A percentile compares a stretch with the other conserved stretches of the same genome.
Evolutionary conservation across 208 protist genomes (phyloP).

Genomic region (Crithidia sp.): DNA sequence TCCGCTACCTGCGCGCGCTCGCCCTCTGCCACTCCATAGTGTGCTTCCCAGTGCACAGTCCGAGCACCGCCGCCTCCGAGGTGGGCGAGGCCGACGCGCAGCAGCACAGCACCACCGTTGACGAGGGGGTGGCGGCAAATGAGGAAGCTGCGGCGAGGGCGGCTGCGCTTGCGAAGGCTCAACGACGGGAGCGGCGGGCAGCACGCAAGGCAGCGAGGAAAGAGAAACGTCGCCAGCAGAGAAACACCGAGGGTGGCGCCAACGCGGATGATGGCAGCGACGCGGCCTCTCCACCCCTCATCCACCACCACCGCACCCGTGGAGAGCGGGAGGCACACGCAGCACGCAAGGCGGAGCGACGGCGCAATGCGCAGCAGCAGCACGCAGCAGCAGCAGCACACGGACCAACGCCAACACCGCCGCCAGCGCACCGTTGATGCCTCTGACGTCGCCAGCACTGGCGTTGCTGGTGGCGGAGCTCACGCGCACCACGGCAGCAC

Average conservation of each 20-base stretch:
- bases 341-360: no score
- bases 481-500: slow-evolving; percentile 3
- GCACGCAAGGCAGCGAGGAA: neutral
- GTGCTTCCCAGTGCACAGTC: slow-evolving; percentile 53
- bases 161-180: neutral
- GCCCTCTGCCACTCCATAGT: slow-evolving; percentile 83
- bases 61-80: neutral
- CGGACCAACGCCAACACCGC: no score
- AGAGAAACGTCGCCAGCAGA: neutral
- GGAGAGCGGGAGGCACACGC: neutral
- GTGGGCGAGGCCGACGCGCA: neutral
- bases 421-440: neutral
- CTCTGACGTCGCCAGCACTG: neutral
- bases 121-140: neutral
- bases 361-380: no score
- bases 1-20: slow-evolving; percentile 71
- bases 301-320: neutral
- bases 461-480: neutral
- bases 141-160: neutral
- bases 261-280: neutral
- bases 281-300: neutral
- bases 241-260: neutral
- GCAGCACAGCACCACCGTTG: neutral
- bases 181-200: neutral
- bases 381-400: no score